Base-by-base conservation (phyloP, 169 alveolate species). In the Babesia ovis region DNA sequence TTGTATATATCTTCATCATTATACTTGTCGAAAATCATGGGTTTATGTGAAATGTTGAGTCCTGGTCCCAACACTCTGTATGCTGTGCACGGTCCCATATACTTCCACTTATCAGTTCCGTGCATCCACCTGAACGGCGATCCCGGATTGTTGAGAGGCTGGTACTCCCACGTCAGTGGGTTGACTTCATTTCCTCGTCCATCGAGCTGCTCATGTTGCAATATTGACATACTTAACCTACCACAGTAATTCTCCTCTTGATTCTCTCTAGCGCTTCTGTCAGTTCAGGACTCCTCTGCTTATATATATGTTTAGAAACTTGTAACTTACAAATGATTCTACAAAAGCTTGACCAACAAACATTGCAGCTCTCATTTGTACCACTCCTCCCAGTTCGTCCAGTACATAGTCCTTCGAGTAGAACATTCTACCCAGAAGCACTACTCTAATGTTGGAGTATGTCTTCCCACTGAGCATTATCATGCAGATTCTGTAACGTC, bases 51-150 rank as follows among this genome's bases (percentile, higher is more conserved):
- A n/a, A 64, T 9, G 5, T 20, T 4, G 16, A 32, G 39, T 9
- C 9, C 48, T 1, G 60, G 53, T 23, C 76, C 77, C 27, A 68
- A 57, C 18, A 48, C 50, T 46, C 70, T 68, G 77, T 79, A 61
- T 5, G 55, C 66, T 14, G 77, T 71, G 42, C 34, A 69, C 34
- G 87, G 87, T 32, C 87, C 87, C 23, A 79, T 39, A 23, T 42
- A 53, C 25, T 70, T 68, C 87, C 87, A 79, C 35, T 79, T 62
- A 18, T 69, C 77, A 32, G 39, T 79, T 11, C 87, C 87, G 39
- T 79, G 83, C 76, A 79, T 60, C 83, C 83, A 69, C 34, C 87
- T 71, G 83, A 79, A 70, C 18, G 74, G 74, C 22, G 83, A 69
- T 2, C 87, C 87, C 11, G 32, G 20, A 2, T 51, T 56, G 32